Base-by-base conservation (phyloP, 371 early-diverging fungal species). In the Chytridium lagenaria region DNA sequence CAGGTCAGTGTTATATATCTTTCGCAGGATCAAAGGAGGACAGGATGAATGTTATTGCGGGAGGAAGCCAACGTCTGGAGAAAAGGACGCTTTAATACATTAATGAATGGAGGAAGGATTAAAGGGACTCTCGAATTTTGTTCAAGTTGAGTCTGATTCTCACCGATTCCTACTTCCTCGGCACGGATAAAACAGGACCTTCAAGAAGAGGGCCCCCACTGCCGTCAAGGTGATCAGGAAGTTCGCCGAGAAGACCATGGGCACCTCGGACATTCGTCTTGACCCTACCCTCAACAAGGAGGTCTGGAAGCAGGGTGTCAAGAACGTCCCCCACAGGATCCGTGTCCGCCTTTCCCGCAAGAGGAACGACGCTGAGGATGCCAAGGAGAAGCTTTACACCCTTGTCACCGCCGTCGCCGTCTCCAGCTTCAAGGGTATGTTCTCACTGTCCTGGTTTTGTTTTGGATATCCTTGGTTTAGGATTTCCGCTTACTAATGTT, bases 131-230 rank as follows among this genome's bases (percentile, higher is more conserved):
- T n/a, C n/a, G n/a, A n/a, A n/a, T n/a, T n/a, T n/a, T n/a, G n/a
- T n/a, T n/a, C n/a, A n/a, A n/a, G n/a, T n/a, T n/a, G n/a, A n/a
- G n/a, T n/a, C 44, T 44, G 44, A 19, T 12, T 44, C 12, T 44
- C 44, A 12, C 44, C 44, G n/a, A n/a, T n/a, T 44, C 44, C 19
- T 19, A 12, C 19, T 44, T 44, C 44, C 44, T 44, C 44, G n/a
- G n/a, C 44, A 7, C 44, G 44, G 19, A 12, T 10, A 39, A 16
- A 23, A 33, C 74, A 90, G 92, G 70, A 87, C 90, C 81, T 97
- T 97, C 92, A 95, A 95, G 90, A 95, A 95, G 92, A 92, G 97
- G 82, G 92, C 96, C 67, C 98, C 98, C 74, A 88, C 87, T 71
- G 95, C 98, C 77, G 86, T 97, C 81, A 95, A 95, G 92, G 90